Percentiles rank a stretch among this genome's conserved stretches.
Evolutionary conservation across 257 asterid species (phyloP).

Genomic region (Craterostigma plantagineum): DNA sequence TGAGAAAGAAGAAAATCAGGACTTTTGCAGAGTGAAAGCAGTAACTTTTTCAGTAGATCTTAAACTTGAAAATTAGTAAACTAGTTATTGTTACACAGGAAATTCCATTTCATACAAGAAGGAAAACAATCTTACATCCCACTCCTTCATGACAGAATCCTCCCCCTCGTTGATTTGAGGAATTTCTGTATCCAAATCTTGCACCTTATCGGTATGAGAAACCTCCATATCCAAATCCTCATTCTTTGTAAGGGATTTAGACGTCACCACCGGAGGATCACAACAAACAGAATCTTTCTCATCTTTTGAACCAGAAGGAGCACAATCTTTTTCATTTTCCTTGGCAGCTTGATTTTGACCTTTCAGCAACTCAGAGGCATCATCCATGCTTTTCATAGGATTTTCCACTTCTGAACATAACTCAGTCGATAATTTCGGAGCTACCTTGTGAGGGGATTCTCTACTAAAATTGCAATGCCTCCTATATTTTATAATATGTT

Average conservation of each 20-base stretch:
- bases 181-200: slow-evolving; percentile 67
- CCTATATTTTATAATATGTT: too few species aligned
- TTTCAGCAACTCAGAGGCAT: too few species aligned
- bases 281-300: slow-evolving; percentile 17
- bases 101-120: not conserved
- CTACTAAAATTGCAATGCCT: too few species aligned
- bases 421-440: too few species aligned
- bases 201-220: slow-evolving; percentile 35
- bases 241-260: slow-evolving; percentile 16
- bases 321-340: slow-evolving; percentile 11
- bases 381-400: too few species aligned
- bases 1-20: too few species aligned
- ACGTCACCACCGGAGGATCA: slow-evolving; percentile 14
- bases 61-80: too few species aligned
- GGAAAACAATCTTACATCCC: not conserved
- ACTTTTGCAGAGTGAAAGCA: too few species aligned
- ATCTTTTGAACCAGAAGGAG: slow-evolving; percentile 8
- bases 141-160: not conserved
- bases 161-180: slow-evolving; percentile 43
- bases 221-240: slow-evolving; percentile 31
- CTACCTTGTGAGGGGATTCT: too few species aligned
- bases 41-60: too few species aligned
- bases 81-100: too few species aligned
- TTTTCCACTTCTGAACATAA: too few species aligned
- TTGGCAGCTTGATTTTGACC: not conserved